Evolutionary conservation across 352 stramenopile species (phyloP).

Genomic region (Blastocystis sp.): DNA sequence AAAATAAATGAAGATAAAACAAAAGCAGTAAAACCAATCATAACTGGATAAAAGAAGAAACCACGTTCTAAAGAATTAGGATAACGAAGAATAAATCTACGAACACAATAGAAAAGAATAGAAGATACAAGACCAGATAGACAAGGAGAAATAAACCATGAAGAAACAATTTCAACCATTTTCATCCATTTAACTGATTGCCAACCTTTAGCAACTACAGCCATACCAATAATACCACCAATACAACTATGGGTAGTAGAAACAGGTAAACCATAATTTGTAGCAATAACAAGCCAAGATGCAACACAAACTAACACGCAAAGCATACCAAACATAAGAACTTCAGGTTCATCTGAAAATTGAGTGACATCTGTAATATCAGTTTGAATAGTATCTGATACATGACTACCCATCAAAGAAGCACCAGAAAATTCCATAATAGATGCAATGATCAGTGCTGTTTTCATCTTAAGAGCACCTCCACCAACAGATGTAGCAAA

Average conservation of each 20-base stretch:
- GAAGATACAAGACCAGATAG: slow-evolving; percentile 42
- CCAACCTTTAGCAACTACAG: slow-evolving; percentile 44
- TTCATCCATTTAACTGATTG: slow-evolving; percentile 29
- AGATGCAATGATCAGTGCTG: slow-evolving; percentile 46
- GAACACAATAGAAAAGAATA: slow-evolving; percentile 44
- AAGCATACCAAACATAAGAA: slow-evolving; percentile 47
- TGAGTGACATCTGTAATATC: slow-evolving; percentile 44
- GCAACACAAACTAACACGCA: slow-evolving; percentile 45
- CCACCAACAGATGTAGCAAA: slow-evolving; percentile 48
- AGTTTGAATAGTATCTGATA: slow-evolving; percentile 48
- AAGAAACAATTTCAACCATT: slow-evolving; percentile 38
- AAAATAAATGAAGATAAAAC: slow-evolving; percentile 46
- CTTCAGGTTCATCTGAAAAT: slow-evolving; percentile 49
- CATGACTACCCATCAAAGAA: slow-evolving; percentile 47
- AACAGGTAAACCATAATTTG: slow-evolving; percentile 50
- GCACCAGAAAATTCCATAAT: slow-evolving; percentile 48
- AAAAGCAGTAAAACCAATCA: slow-evolving; percentile 45
- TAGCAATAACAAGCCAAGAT: slow-evolving; percentile 50
- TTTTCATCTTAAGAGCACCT: slow-evolving; percentile 47
- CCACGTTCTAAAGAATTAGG: slow-evolving; percentile 40
- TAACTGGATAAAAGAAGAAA: slow-evolving; percentile 39
- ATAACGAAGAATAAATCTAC: slow-evolving; percentile 43
- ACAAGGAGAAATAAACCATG: slow-evolving; percentile 47
- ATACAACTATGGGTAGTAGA: slow-evolving; percentile 57
- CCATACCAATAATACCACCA: slow-evolving; percentile 52